Percentiles rank a stretch among this genome's conserved stretches.
Conservation (phyloP, 768 basidiomycete genomes). For the Sporobolomyces phaffii region DNA sequence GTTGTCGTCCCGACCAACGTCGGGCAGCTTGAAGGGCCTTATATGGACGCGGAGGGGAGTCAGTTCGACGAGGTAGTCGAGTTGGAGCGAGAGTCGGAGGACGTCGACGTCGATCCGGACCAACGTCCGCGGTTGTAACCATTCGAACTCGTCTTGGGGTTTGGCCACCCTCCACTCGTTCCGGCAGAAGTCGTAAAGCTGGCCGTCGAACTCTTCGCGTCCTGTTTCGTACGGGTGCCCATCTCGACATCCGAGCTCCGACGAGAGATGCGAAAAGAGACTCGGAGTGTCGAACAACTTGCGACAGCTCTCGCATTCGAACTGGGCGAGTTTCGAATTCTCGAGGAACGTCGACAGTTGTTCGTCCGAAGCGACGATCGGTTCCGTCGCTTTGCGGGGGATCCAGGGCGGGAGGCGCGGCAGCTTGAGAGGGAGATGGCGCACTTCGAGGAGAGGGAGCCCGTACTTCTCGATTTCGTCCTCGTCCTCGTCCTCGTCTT, state of each 20-base stretch:
- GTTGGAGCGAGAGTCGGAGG: not conserved
- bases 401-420: slow-evolving; percentile 23
- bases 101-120: not conserved
- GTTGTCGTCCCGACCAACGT: no score
- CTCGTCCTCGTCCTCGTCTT: not conserved
- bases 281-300: fast-evolving
- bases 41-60: no score
- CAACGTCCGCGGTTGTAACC: not conserved
- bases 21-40: no score
- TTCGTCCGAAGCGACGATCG: slow-evolving; percentile 12
- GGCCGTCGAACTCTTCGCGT: no score
- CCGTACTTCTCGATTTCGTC: not conserved
- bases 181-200: not conserved
- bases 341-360: slow-evolving; percentile 15
- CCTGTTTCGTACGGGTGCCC: no score
- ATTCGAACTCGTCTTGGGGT: not conserved
- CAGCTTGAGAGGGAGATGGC: not conserved
- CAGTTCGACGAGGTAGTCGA: not conserved
- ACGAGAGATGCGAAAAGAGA: not conserved
- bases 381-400: not conserved
- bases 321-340: not conserved
- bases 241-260: no score
- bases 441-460: not conserved
- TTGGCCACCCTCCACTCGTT: not conserved
- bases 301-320: not conserved